Evolutionary conservation across 257 asterid species (phyloP), one percentile per base, ranked within the genome.

Genomic region (Ocimum tenuiflorum): DNA sequence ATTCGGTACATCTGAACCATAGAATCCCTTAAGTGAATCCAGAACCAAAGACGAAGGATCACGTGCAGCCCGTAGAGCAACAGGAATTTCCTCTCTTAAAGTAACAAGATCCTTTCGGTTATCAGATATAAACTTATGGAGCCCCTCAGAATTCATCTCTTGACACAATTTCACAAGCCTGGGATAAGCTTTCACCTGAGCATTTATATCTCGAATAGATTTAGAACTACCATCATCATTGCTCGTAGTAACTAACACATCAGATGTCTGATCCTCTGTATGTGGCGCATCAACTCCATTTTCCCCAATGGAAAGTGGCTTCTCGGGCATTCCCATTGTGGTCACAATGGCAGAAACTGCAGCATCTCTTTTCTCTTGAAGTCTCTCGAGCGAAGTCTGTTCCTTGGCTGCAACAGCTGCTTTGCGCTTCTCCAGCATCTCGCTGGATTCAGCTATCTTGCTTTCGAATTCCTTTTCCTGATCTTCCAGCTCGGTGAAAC

Each of bases 291-390:
- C 85, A 12, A 54, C 95, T 67, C 58, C 81, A 69, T 60, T 79
- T 65, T 73, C 83, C 72, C 78, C 52, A 54, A 71, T 48, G n/a
- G 86, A 68, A 62, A 72, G 78, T 41, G 85, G 71, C 63, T 75
- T 82, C 65, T 69, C 79, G 12, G 71, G 77, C 74, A 73, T 80
- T 72, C 73, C 85, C 82, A 82, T 77, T 53, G 88, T 92, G 73
- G 67, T 72, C 50, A 83, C 71, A 70, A 94, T 88, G 65, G 95
- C 96, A 43, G 86, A 86, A 27, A 90, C 85, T 31, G 97, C 99
- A 70, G 92, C 88, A 74, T 94, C 97, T 72, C 99, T 88, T 77
- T 94, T 94, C 86, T 80, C 91, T 80, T 94, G 99, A 33, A 94
- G 97, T 79, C 80, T 88, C 69, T 79, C 87, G 47, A 94, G 86